A percentile compares a stretch with the other conserved stretches of the same genome.
Evolutionary conservation across 2,329 filamentous ascomycete species (phyloP).

Genomic region (Bertia moriformis): DNA sequence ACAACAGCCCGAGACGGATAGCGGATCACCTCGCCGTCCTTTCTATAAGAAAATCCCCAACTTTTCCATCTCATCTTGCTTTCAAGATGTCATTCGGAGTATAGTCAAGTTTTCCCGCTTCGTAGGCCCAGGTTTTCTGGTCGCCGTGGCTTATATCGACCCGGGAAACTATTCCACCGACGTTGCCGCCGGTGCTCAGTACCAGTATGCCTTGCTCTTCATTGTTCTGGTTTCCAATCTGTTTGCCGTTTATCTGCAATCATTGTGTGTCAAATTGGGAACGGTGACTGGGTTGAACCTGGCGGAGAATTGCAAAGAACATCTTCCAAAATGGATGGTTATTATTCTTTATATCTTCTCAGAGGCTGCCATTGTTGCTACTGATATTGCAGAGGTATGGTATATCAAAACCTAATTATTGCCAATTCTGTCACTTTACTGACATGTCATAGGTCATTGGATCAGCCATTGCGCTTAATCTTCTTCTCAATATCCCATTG

Average conservation of each 20-base stretch:
- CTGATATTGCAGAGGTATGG: conserved; percentile 37
- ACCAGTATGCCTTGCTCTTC: conserved; percentile 35
- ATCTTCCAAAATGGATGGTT: conserved; percentile 37
- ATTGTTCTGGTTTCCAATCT: conserved; percentile 40
- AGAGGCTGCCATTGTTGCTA: conserved; percentile 40
- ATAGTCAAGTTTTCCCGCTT: background rate
- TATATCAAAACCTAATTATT: too few relatives aligned
- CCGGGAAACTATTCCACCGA: conserved; percentile 41
- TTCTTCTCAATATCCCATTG: background rate
- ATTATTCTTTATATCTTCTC: conserved; percentile 35
- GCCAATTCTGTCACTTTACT: conserved; percentile 2
- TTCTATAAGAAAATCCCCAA: too few relatives aligned
- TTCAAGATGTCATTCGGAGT: background rate
- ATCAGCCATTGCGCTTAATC: background rate
- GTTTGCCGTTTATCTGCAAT: conserved; percentile 42
- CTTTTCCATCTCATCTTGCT: too few relatives aligned
- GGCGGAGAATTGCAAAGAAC: conserved; percentile 34
- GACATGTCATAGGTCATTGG: background rate
- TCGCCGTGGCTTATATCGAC: conserved; percentile 21
- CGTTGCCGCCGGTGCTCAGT: conserved; percentile 37
- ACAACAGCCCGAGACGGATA: background rate
- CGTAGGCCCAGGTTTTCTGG: conserved; percentile 6
- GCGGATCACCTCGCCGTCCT: background rate
- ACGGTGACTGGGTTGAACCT: conserved; percentile 37
- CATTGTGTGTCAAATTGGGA: conserved; percentile 34